phyloP scores from a whole-genome alignment of 768 basidiomycete species.

The Kwoniella heveanensis region DNA sequence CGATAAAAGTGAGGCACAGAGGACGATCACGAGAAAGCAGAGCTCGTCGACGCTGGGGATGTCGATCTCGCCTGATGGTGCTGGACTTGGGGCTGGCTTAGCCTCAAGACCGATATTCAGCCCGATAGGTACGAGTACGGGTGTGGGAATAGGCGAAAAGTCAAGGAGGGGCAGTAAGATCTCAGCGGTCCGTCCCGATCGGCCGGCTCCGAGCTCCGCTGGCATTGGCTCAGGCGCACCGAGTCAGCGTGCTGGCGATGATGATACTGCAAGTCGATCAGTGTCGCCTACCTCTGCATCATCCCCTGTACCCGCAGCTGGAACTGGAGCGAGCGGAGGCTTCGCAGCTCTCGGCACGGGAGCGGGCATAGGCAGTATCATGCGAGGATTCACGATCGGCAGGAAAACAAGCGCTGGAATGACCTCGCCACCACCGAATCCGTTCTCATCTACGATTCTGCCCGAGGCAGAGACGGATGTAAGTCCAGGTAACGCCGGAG shows the following conservation, averaged over 20 bases:
- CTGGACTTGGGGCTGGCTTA: background rate
- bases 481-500: too few species aligned
- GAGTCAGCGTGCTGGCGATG: too few species aligned
- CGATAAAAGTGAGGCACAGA: background rate
- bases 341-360: slow-evolving; percentile 17
- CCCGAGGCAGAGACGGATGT: too few species aligned
- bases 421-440: background rate
- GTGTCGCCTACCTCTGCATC: background rate
- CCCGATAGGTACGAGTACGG: background rate
- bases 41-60: background rate
- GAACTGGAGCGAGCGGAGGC: background rate
- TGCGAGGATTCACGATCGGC: slow-evolving; percentile 20
- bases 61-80: background rate
- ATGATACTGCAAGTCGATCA: background rate
- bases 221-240: too few species aligned
- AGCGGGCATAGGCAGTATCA: slow-evolving; percentile 8
- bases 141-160: background rate
- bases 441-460: background rate
- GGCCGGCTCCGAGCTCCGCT: too few species aligned
- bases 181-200: background rate
- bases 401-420: slow-evolving; percentile 3
- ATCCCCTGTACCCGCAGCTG: background rate
- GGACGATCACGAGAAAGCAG: background rate
- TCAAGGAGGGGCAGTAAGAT: slow-evolving; percentile 8
- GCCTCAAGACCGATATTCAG: background rate